Evolutionary conservation across 2,329 filamentous ascomycete genomes (phyloP), one percentile per base, ranked within the genome.

Genomic region (Biscogniauxia marginata): DNA sequence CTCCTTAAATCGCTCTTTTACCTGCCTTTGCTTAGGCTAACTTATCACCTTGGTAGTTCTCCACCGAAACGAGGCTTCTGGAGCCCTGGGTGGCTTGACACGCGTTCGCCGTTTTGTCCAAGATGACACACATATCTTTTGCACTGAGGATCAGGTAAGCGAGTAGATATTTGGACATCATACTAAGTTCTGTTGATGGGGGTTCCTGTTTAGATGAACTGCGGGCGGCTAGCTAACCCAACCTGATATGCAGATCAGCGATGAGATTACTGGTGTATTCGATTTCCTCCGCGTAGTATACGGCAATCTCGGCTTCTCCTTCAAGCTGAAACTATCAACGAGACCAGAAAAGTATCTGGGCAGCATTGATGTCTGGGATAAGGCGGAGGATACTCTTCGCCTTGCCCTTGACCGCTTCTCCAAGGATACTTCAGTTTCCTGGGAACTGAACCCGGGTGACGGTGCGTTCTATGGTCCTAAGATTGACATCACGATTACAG

Each of bases 401-500:
- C 81, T 87, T 58, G 91, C 93, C 18, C 81, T 99, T 49, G 84
- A 95, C 63, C 82, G 87, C 60, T 98, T 97, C 73, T 76, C 75
- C 19, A 73, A 74, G 55, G 74, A 74, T 19, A 69, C 61, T 46
- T 84, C 87, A 58, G 82, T 86, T 30, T 79, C 86, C 61, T 99
- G 95, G 95, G 89, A 91, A 73, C 80, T 96, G 51, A 96, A 98
- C 75, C 89, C 91, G 58, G 95, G 93, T 55, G 95, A 99, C 67
- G 95, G 95, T 70, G 95, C 95, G 52, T 99, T 98, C 77, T 99
- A 99, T 73, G 95, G 95, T 1, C 95, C 95, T 51, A 99, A 99
- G 84, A 96, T 98, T 66, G 95, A 99, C 68, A 95, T 99, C 70
- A 96, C 91, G 59, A 93, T 99, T 69, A 88, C 87, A 51, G 93